These are phyloP conservation scores for Lipomyces chichibuensis DNA, from an alignment of 805 yeast genomes.

Conservation along the genomic window DNA sequence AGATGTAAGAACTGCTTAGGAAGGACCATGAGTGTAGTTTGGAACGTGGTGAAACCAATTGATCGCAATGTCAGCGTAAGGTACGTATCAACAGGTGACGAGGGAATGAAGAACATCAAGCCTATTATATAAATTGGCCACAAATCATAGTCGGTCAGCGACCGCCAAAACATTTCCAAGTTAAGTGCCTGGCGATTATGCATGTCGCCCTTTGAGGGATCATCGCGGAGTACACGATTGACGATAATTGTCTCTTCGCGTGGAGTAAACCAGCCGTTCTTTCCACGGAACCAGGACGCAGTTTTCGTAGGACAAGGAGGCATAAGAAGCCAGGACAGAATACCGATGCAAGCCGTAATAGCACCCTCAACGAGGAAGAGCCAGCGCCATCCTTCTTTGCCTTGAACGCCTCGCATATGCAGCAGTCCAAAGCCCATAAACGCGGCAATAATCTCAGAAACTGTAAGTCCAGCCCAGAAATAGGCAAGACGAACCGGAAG, in stretches of 20 bases:
- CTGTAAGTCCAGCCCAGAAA: constrained; percentile 58
- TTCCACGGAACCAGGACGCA: constrained; percentile 52
- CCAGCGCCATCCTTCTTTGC: constrained; percentile 63
- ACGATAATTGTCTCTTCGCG: constrained; percentile 62
- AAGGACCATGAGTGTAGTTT: constrained; percentile 56
- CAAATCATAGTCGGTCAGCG: constrained; percentile 55
- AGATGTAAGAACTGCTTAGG: constrained; percentile 48
- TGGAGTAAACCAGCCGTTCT: constrained; percentile 59
- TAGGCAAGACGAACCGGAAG: constrained; percentile 58
- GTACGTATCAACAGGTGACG: constrained; percentile 48
- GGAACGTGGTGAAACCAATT: constrained; percentile 58
- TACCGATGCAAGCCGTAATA: constrained; percentile 58
- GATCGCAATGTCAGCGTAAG: constrained; percentile 54
- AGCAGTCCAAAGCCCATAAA: constrained; percentile 56
- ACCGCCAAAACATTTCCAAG: constrained; percentile 47
- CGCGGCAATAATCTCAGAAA: constrained; percentile 50
- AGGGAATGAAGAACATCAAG: constrained; percentile 49
- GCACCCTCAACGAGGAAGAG: constrained; percentile 64
- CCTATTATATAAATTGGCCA: constrained; percentile 62
- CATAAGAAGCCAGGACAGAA: constrained; percentile 54
- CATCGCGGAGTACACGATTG: constrained; percentile 63
- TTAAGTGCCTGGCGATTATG: constrained; percentile 60
- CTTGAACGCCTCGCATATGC: constrained; percentile 51
- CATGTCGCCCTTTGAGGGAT: constrained; percentile 67
- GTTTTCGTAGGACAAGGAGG: constrained; percentile 61